Conservation (phyloP, 2,329 filamentous ascomycete species). For the Aspergillus costaricaensis region DNA sequence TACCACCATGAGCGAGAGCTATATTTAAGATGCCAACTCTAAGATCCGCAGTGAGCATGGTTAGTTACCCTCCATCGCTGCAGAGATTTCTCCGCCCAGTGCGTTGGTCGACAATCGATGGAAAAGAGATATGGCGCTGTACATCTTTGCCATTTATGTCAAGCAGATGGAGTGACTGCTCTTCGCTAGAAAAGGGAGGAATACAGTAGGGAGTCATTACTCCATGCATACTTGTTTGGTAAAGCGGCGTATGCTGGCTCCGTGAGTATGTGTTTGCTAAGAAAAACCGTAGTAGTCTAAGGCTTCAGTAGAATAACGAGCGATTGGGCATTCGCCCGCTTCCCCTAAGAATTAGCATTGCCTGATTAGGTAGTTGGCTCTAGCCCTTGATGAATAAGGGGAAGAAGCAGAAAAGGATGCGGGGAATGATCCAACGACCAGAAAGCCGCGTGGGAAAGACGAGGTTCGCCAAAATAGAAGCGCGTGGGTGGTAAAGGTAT, state of each 20-base stretch:
- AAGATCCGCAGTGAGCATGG: no score
- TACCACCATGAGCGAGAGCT: no score
- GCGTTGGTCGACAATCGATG: background rate
- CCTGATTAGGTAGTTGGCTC: background rate
- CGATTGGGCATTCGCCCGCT: background rate
- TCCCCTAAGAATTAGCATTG: no score
- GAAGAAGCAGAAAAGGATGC: background rate
- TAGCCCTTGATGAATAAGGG: slow-evolving; percentile 1
- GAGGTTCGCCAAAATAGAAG: background rate
- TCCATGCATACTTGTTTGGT: background rate
- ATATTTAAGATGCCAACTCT: no score
- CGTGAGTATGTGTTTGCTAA: background rate
- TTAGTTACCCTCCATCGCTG: no score
- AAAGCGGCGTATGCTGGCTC: background rate
- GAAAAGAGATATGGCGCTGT: background rate
- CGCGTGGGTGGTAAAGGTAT: background rate
- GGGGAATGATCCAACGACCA: background rate
- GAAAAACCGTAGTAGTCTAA: background rate
- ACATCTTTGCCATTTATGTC: background rate
- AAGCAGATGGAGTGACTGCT: background rate
- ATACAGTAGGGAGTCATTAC: background rate
- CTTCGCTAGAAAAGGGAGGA: background rate
- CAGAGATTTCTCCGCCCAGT: background rate
- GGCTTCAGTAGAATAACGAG: background rate
- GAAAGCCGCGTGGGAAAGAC: background rate